Conservation (phyloP, 257 asterid species). For the Linderniella brevidens region DNA sequence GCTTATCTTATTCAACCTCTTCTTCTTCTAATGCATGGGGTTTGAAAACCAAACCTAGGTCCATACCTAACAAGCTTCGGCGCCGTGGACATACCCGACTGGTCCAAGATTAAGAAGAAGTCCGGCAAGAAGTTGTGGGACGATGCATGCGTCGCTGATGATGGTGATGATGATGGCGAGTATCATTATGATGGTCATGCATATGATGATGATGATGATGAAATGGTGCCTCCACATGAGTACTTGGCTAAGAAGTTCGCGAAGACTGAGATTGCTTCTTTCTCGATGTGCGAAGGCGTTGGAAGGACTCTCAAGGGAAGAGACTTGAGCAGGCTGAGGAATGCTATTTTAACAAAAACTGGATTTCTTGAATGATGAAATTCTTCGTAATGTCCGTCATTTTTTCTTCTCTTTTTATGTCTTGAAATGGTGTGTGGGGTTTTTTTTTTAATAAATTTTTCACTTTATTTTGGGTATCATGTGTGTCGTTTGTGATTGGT, state of each 20-base stretch:
- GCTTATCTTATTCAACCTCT: too few species aligned
- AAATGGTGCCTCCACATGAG: conserved; percentile 25
- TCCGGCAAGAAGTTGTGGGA: not conserved
- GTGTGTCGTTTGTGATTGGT: too few species aligned
- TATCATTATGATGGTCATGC: not conserved
- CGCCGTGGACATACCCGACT: not conserved
- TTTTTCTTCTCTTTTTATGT: too few species aligned
- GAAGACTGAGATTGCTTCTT: conserved; percentile 17
- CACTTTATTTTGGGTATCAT: too few species aligned
- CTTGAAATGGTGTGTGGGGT: too few species aligned
- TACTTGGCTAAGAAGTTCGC: conserved; percentile 16
- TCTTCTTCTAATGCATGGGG: too few species aligned
- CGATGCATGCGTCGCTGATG: not conserved
- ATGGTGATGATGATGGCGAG: not conserved
- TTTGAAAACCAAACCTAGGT: too few species aligned
- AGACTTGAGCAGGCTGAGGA: conserved; percentile 26
- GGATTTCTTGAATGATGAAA: conserved; percentile 24
- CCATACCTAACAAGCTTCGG: not conserved
- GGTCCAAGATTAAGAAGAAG: not conserved
- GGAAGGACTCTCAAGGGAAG: conserved; percentile 44
- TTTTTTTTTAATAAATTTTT: too few species aligned
- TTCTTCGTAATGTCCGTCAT: not conserved
- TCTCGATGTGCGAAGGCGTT: conserved; percentile 37
- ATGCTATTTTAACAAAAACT: conserved; percentile 25
- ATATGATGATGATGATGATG: conserved; percentile 9